Conservation (phyloP, 179 eudicot genomes). For the Spergularia azorica region DNA sequence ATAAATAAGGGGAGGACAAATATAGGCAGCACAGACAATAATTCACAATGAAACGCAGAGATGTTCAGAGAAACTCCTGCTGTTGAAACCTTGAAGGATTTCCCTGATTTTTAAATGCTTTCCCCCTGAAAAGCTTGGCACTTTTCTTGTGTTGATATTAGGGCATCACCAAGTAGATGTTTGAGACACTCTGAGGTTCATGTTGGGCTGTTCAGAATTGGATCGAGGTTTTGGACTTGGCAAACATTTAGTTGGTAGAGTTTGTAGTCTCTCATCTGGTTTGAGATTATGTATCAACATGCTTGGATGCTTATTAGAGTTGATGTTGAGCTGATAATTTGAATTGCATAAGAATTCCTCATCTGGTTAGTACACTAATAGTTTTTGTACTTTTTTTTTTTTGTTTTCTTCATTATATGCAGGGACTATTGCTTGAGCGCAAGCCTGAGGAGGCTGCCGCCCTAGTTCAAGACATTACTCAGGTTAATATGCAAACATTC, state of each 20-base stretch:
- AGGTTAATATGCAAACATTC: slow-evolving; percentile 42
- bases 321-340: background rate
- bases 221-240: background rate
- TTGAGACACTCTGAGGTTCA: background rate
- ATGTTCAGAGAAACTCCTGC: background rate
- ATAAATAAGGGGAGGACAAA: too few species aligned
- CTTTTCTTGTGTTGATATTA: background rate
- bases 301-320: slow-evolving; percentile 4
- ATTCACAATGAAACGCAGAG: too few species aligned
- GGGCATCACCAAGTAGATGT: background rate
- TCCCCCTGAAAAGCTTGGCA: background rate
- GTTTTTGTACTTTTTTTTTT: too few species aligned
- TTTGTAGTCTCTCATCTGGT: slow-evolving; percentile 1
- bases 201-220: background rate
- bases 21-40: background rate
- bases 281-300: background rate
- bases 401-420: slow-evolving; percentile 21
- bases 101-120: background rate
- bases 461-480: slow-evolving; percentile 57
- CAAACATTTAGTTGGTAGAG: background rate
- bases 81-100: background rate
- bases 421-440: slow-evolving; percentile 81
- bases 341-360: background rate
- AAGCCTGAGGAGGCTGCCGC: slow-evolving; percentile 83
- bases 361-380: background rate